Percentiles rank a stretch among this genome's conserved stretches.
Conservation (phyloP, 2,329 filamentous ascomycete genomes). For the Arthrobotrys pseudoclavata region DNA sequence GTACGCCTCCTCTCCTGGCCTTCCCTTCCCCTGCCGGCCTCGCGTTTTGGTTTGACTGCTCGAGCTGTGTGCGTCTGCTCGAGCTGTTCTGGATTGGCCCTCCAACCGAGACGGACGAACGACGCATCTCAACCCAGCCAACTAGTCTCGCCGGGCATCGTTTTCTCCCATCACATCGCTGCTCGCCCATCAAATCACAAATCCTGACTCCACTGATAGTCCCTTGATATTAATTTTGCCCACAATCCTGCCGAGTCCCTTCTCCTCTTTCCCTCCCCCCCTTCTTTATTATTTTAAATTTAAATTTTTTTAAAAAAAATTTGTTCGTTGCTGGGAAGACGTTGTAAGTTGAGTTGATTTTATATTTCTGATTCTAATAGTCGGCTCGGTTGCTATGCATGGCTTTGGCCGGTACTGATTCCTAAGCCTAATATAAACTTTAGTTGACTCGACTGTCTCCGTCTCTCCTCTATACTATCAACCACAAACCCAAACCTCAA, state of each 20-base stretch:
- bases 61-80: constrained; percentile 40
- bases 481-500: background rate
- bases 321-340: constrained; percentile 10
- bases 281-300: background rate
- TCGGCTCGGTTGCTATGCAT: constrained; percentile 37
- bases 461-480: constrained; percentile 33
- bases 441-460: constrained; percentile 20
- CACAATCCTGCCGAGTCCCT: constrained; percentile 39
- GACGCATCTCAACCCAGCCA: constrained; percentile 53
- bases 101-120: constrained; percentile 52
- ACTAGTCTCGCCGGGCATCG: constrained; percentile 48
- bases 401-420: constrained; percentile 23
- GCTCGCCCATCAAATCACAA: constrained; percentile 55
- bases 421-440: constrained; percentile 44
- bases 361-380: background rate
- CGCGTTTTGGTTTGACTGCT: constrained; percentile 47
- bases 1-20: constrained; percentile 24
- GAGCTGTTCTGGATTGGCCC: constrained; percentile 44
- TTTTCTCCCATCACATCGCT: constrained; percentile 49
- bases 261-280: constrained; percentile 15
- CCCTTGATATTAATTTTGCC: constrained; percentile 53
- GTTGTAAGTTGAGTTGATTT: constrained; percentile 20
- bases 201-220: constrained; percentile 23
- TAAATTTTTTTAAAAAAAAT: background rate
- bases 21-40: constrained; percentile 28